phyloP scores from a whole-genome alignment of 495 filamentous ascomycete species.

The Xylaria sp. region DNA sequence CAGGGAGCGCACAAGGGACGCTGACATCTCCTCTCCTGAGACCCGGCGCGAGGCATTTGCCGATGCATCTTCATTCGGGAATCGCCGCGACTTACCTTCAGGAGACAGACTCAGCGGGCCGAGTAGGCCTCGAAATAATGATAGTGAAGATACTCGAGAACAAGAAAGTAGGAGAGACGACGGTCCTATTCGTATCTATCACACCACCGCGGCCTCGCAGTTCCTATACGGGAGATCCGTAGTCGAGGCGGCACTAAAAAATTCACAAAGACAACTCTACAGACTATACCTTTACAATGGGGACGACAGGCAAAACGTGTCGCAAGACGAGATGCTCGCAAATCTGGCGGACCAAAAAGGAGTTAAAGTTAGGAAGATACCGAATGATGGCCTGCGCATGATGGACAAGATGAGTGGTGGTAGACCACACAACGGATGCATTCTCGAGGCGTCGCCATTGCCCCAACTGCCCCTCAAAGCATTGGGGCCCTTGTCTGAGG shows the following conservation, averaged over 20 bases:
- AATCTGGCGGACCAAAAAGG: constrained; percentile 64
- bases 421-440: constrained; percentile 90
- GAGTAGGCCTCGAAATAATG: not conserved
- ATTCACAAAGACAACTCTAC: constrained; percentile 74
- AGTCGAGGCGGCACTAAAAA: constrained; percentile 81
- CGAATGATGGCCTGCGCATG: constrained; percentile 60
- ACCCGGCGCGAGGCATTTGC: not conserved
- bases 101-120: not conserved
- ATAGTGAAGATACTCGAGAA: constrained; percentile 2
- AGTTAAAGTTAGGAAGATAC: constrained; percentile 60
- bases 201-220: constrained; percentile 84
- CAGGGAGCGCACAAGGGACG: not conserved
- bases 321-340: constrained; percentile 55
- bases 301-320: constrained; percentile 51
- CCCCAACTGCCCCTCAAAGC: constrained; percentile 72
- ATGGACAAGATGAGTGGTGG: constrained; percentile 83
- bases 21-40: not conserved
- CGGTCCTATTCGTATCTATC: constrained; percentile 68
- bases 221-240: constrained; percentile 87
- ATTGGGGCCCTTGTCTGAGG: constrained; percentile 56
- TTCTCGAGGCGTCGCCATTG: constrained; percentile 86
- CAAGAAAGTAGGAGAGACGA: constrained; percentile 11
- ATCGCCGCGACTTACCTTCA: not conserved
- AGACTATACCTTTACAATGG: constrained; percentile 79
- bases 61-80: not conserved